Evolutionary conservation across 306 rosid species (phyloP).

Genomic region (Cyamopsis tetragonoloba): DNA sequence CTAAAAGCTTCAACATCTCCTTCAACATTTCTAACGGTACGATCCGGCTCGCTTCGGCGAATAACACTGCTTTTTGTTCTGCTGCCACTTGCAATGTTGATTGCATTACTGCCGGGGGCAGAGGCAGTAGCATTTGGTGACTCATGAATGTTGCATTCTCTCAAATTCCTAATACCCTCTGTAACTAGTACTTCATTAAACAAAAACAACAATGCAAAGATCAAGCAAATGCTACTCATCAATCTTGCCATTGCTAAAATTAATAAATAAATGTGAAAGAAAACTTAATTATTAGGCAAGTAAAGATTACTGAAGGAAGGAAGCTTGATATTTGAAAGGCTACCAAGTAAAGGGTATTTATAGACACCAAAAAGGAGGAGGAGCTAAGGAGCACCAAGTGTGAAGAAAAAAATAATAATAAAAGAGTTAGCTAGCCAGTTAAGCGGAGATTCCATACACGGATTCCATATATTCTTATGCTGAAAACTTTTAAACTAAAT

Average conservation of each 20-base stretch:
- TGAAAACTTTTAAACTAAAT: too few species aligned
- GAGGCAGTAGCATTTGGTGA: constrained; percentile 21
- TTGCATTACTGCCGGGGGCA: not conserved
- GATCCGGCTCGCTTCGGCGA: constrained; percentile 10
- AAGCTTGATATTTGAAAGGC: constrained; percentile 13
- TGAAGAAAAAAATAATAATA: too few species aligned
- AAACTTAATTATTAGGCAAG: not conserved
- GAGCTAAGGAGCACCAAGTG: too few species aligned
- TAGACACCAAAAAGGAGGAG: constrained; percentile 24
- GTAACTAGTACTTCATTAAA: constrained; percentile 35
- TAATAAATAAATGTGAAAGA: constrained; percentile 1
- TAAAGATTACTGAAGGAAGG: constrained; percentile 13
- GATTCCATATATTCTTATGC: too few species aligned
- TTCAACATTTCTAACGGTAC: not conserved
- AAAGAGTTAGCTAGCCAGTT: too few species aligned
- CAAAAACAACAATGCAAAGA: constrained; percentile 42
- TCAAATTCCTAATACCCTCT: constrained; percentile 56
- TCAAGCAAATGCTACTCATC: constrained; percentile 33
- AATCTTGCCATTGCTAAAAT: constrained; percentile 56
- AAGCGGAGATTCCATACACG: not conserved
- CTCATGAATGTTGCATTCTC: constrained; percentile 26
- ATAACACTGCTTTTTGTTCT: not conserved
- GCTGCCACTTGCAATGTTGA: not conserved
- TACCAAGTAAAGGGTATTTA: constrained; percentile 13
- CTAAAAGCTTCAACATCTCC: constrained; percentile 58